Evolutionary conservation across 179 eudicot genomes (phyloP), one percentile per base, ranked within the genome.

Genomic region (Corrigiola litoralis): DNA sequence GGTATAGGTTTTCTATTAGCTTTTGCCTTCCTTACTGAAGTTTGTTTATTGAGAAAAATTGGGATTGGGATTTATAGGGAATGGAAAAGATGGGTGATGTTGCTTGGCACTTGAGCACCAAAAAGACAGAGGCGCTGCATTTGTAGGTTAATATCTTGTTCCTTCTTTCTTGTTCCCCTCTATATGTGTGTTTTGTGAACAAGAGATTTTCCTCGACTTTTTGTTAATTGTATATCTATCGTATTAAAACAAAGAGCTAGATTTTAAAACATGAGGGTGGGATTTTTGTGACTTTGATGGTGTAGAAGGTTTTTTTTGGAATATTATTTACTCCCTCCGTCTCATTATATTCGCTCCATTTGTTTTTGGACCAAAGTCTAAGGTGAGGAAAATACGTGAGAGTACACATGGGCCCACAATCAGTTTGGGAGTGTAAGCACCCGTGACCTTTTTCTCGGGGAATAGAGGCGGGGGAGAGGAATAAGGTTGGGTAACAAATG

Each of bases 1-100:
- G 27, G 5, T 57, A n/a, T 24, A 3, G n/a, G 45, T 16, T 31
- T 29, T 8, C 23, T 12, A 18, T 20, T 50, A 6, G 10, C 14
- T 32, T 63, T 41, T 6, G 23, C 42, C 54, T 11, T 25, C 41
- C 40, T 27, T 17, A 42, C 36, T 42, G 69, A 58, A 48, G 61
- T 61, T 27, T 70, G 71, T 70, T 66, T 70, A 52, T 65, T 81
- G 56, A 79, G 68, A 66, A 67, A 63, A 67, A n/a, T 74, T 84
- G 80, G 76, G 79, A 69, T 84, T 76, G 85, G 81, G 76, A 74
- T 74, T 80, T 77, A 68, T 81, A 88, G 92, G 92, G 73, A 69
- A 74, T 52, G 89, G 87, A 78, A 77, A 84, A 78, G 92, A 86
- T 82, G 96, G 96, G 87, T 87, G 90, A 88, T 70, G 59, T 47